These are phyloP conservation scores for Penicillium roqueforti DNA, from an alignment of 495 filamentous ascomycete genomes.

Conservation along the genomic window DNA sequence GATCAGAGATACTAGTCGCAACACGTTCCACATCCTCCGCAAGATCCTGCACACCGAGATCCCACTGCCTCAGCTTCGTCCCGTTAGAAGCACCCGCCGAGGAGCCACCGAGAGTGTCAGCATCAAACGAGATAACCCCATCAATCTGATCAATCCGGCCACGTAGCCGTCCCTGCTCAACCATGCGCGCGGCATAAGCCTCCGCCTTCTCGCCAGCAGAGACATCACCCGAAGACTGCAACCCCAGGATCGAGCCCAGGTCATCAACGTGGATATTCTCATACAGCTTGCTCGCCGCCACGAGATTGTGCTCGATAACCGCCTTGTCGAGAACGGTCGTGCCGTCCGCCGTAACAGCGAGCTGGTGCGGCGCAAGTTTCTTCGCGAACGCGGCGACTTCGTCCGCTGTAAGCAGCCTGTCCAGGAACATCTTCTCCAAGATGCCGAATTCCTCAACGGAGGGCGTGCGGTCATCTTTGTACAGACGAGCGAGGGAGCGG, in stretches of 20 bases:
- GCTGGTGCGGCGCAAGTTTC: constrained; percentile 78
- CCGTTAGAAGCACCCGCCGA: constrained; percentile 41
- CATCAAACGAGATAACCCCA: constrained; percentile 77
- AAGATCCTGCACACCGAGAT: constrained; percentile 76
- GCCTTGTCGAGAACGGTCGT: constrained; percentile 91
- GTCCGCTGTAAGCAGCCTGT: constrained; percentile 70
- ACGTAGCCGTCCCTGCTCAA: constrained; percentile 81
- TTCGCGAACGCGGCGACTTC: constrained; percentile 85
- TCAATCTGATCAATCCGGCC: constrained; percentile 96
- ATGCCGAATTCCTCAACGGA: constrained; percentile 79
- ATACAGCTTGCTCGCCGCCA: constrained; percentile 81
- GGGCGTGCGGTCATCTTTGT: constrained; percentile 85
- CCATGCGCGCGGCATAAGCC: constrained; percentile 88
- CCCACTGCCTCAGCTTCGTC: constrained; percentile 74
- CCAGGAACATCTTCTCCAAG: constrained; percentile 96
- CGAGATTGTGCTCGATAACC: constrained; percentile 91
- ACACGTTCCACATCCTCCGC: constrained; percentile 88
- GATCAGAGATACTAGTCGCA: constrained; percentile 46
- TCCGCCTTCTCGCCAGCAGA: constrained; percentile 76
- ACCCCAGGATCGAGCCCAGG: constrained; percentile 70
- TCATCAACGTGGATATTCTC: constrained; percentile 80
- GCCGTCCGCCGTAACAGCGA: constrained; percentile 82
- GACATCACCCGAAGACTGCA: constrained; percentile 42
- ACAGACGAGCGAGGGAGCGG: constrained; percentile 71
- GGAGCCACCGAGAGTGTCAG: constrained; percentile 52